Conservation (phyloP, 192 early-diverging fungal genomes). For the Backusella morwellensis region DNA sequence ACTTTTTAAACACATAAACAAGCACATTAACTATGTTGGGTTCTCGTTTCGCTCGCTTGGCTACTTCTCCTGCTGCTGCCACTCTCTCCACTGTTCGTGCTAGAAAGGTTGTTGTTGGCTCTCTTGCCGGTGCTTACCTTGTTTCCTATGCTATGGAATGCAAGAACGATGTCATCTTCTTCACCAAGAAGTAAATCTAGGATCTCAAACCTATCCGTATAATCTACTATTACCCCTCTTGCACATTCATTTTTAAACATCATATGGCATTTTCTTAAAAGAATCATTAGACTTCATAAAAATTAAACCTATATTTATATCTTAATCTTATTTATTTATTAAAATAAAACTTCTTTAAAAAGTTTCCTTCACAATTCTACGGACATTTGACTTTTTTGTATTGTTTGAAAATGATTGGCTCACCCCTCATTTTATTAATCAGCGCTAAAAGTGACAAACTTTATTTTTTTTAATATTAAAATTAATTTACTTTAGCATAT, state of each 20-base stretch:
- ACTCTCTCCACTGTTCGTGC: background rate
- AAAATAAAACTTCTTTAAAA: background rate
- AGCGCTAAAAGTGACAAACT: background rate
- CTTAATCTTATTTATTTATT: background rate
- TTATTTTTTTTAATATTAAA: background rate
- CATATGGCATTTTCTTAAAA: background rate
- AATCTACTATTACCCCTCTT: background rate
- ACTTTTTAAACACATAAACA: background rate
- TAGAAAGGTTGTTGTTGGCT: background rate
- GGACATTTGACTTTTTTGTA: background rate
- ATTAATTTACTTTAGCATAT: background rate
- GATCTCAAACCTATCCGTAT: background rate
- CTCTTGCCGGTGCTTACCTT: background rate
- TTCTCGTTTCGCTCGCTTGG: background rate
- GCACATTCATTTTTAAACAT: background rate
- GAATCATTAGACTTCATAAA: background rate
- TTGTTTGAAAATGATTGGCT: conserved; percentile 3
- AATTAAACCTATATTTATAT: background rate
- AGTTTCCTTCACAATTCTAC: background rate
- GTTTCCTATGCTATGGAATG: background rate
- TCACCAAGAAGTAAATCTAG: background rate
- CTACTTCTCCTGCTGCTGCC: background rate
- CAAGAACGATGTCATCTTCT: background rate
- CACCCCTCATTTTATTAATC: background rate
- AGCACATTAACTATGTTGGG: background rate